phyloP scores from a whole-genome alignment of 1,284 basidiomycete genomes.

The Mycosarcoma mackinlayi region DNA sequence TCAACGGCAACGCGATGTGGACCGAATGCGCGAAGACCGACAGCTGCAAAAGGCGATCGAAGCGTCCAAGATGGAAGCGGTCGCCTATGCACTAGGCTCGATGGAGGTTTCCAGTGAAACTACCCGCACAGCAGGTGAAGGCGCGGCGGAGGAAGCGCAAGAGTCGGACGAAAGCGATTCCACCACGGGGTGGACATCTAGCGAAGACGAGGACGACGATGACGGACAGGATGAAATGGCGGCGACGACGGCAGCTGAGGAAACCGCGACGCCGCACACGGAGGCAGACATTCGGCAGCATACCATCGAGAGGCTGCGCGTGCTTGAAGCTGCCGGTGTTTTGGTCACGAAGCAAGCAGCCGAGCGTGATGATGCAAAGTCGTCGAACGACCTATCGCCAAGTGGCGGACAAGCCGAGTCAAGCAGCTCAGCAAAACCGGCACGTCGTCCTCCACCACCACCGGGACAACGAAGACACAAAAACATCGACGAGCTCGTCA shows the following conservation, averaged over 20 bases:
- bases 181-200: constrained; percentile 71
- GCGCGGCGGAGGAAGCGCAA: constrained; percentile 46
- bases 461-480: constrained; percentile 41
- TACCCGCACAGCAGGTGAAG: background rate
- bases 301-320: constrained; percentile 80
- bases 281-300: constrained; percentile 75
- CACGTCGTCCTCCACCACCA: constrained; percentile 45
- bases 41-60: constrained; percentile 48
- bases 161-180: constrained; percentile 65
- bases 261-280: constrained; percentile 59
- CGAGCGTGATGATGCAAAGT: constrained; percentile 6
- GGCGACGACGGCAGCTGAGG: constrained; percentile 17
- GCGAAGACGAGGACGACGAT: constrained; percentile 70
- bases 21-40: constrained; percentile 36
- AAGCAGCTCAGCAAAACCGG: constrained; percentile 6
- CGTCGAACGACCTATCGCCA: background rate
- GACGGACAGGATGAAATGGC: constrained; percentile 66
- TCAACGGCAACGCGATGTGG: constrained; percentile 20
- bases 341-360: constrained; percentile 73
- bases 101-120: constrained; percentile 7
- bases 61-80: constrained; percentile 50
- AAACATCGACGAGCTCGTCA: constrained; percentile 47
- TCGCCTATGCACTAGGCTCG: constrained; percentile 35
- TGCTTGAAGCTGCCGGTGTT: constrained; percentile 87
- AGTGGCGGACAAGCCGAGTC: constrained; percentile 3